A percentile compares a stretch with the other conserved stretches of the same genome.
These are phyloP conservation scores for Gynandropsis gynandra DNA, from an alignment of 345 rosid species.

Conservation along the genomic window DNA sequence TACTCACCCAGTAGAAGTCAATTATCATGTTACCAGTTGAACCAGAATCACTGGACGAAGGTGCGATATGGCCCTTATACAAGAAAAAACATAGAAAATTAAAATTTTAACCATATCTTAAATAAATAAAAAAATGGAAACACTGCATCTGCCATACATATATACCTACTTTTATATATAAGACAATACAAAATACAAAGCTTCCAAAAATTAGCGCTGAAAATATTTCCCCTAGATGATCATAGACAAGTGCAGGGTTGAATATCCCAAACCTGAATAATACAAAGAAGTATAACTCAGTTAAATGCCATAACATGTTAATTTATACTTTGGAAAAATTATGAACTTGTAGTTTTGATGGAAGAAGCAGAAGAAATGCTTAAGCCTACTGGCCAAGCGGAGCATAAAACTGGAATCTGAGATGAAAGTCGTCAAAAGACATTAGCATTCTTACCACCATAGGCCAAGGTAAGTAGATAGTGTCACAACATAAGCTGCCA, in stretches of 20 bases:
- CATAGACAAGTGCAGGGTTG: conserved; percentile 79
- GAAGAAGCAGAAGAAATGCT: background rate
- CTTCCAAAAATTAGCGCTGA: conserved; percentile 87
- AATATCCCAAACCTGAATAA: conserved; percentile 85
- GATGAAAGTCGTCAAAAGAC: conserved; percentile 2
- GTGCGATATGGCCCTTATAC: conserved; percentile 79
- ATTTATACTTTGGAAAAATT: too few relatives aligned
- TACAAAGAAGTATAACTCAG: conserved; percentile 6
- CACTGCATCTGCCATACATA: conserved; percentile 8
- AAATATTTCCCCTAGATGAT: conserved; percentile 93
- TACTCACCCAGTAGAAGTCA: conserved; percentile 96
- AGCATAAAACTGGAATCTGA: background rate
- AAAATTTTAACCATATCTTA: conserved; percentile 4
- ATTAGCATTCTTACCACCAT: conserved; percentile 72
- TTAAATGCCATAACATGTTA: background rate
- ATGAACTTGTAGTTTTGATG: background rate
- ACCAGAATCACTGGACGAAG: conserved; percentile 93
- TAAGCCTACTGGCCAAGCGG: background rate
- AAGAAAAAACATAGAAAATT: conserved; percentile 26
- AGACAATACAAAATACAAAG: conserved; percentile 74
- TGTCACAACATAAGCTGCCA: conserved; percentile 78
- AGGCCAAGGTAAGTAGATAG: conserved; percentile 67
- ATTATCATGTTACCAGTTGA: conserved; percentile 83
- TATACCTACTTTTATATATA: conserved; percentile 75
- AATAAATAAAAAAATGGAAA: conserved; percentile 9